These are phyloP conservation scores for Punctularia strigosozonata DNA, from an alignment of 768 basidiomycete genomes.

Conservation along the genomic window DNA sequence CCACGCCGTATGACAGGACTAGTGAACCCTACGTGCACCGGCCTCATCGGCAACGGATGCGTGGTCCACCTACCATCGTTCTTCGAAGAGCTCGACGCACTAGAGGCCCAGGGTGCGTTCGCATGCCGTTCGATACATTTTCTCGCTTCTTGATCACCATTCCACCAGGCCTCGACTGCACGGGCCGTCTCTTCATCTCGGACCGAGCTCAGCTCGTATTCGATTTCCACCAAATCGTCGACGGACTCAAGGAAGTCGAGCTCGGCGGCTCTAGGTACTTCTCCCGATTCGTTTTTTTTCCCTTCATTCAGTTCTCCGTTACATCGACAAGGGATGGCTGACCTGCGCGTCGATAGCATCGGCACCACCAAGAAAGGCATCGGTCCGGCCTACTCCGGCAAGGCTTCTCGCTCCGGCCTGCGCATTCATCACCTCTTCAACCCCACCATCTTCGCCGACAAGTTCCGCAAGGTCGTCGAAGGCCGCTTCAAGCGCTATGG, in stretches of 20 bases:
- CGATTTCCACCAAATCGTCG: slow-evolving; percentile 99
- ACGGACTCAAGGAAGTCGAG: slow-evolving; percentile 96
- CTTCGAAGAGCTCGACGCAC: slow-evolving; percentile 82
- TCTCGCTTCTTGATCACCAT: background rate
- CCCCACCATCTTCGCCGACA: slow-evolving; percentile 68
- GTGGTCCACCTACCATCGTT: slow-evolving; percentile 94
- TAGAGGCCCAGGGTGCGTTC: slow-evolving; percentile 69
- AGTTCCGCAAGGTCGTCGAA: slow-evolving; percentile 93
- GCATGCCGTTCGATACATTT: background rate
- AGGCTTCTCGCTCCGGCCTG: slow-evolving; percentile 92
- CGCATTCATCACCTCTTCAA: slow-evolving; percentile 96
- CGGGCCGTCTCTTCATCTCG: slow-evolving; percentile 78
- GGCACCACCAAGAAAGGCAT: slow-evolving; percentile 98
- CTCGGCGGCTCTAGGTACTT: slow-evolving; percentile 74
- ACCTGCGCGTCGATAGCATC: slow-evolving; percentile 46
- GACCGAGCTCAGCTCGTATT: slow-evolving; percentile 97
- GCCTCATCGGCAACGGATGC: slow-evolving; percentile 89
- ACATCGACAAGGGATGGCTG: background rate
- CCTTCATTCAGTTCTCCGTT: background rate
- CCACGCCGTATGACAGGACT: slow-evolving; percentile 40
- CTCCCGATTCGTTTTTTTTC: slow-evolving; percentile 5
- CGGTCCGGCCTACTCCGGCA: slow-evolving; percentile 96
- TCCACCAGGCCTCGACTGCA: slow-evolving; percentile 69
- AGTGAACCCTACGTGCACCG: slow-evolving; percentile 75
- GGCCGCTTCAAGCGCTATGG: slow-evolving; percentile 98